phyloP scores from a whole-genome alignment of 73 alveolate genomes.

The Paramecium caudatum region DNA sequence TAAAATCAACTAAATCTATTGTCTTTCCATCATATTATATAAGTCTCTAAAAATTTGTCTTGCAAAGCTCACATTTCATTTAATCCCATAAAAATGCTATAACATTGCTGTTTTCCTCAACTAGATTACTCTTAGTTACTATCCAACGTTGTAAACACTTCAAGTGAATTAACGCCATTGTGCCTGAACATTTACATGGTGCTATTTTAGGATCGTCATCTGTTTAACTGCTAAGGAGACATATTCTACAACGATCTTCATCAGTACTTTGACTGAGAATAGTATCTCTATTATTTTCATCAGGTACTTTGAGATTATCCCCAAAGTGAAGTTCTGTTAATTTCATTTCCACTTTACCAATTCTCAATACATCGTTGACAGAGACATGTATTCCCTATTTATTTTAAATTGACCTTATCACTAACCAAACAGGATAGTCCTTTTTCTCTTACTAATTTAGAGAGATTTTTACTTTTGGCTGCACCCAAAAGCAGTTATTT shows the following conservation, averaged over 20 bases:
- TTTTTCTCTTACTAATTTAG: not conserved
- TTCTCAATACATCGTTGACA: slow-evolving; percentile 15
- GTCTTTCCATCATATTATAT: slow-evolving; percentile 12
- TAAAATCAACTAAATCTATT: slow-evolving; percentile 63
- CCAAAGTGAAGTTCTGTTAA: not conserved
- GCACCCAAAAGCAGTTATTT: slow-evolving; percentile 32
- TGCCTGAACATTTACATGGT: slow-evolving; percentile 96
- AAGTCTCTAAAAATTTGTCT: slow-evolving; percentile 33
- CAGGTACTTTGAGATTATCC: not conserved
- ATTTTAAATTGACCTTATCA: slow-evolving; percentile 27
- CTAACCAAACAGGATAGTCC: slow-evolving; percentile 27
- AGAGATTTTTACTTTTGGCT: not conserved
- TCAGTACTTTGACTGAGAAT: not conserved
- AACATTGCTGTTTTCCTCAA: not conserved
- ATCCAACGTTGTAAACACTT: slow-evolving; percentile 94
- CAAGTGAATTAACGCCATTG: slow-evolving; percentile 91
- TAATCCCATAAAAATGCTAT: slow-evolving; percentile 70
- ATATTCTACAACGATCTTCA: slow-evolving; percentile 71
- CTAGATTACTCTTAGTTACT: slow-evolving; percentile 79
- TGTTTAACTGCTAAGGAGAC: slow-evolving; percentile 55
- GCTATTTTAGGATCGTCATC: slow-evolving; percentile 88
- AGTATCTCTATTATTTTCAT: not conserved
- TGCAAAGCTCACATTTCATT: slow-evolving; percentile 79
- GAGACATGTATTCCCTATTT: not conserved
- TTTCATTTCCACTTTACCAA: slow-evolving; percentile 51